phyloP scores from a whole-genome alignment of 768 basidiomycete species.

The Strobilomyces confusus region DNA sequence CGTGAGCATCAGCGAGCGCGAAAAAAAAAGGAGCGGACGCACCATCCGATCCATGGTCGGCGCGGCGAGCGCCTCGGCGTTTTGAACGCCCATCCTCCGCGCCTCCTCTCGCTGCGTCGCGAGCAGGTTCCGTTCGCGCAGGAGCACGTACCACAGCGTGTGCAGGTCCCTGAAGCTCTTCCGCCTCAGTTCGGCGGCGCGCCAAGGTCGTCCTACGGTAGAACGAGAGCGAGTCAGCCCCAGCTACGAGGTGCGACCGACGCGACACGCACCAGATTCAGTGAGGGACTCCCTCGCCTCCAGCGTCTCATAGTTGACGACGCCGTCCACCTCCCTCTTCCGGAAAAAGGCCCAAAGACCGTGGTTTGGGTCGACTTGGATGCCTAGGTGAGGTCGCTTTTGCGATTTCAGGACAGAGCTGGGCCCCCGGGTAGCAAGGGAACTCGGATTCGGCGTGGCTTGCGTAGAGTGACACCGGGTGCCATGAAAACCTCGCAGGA shows the following conservation, averaged over 20 bases:
- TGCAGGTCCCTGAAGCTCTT: conserved; percentile 95
- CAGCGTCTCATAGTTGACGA: conserved; percentile 50
- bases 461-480: conserved; percentile 25
- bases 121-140: conserved; percentile 86
- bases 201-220: conserved; percentile 80
- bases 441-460: neutral
- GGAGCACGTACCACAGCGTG: conserved; percentile 87
- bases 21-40: conserved; percentile 14
- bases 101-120: conserved; percentile 83
- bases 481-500: conserved; percentile 9
- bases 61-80: conserved; percentile 25
- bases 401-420: conserved; percentile 22
- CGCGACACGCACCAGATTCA: conserved; percentile 33
- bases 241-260: neutral
- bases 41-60: conserved; percentile 43
- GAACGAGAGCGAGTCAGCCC: conserved; percentile 6
- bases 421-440: neutral
- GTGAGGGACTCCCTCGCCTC: conserved; percentile 32
- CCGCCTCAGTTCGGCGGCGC: conserved; percentile 75
- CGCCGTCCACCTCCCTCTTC: conserved; percentile 48
- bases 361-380: conserved; percentile 55
- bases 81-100: conserved; percentile 52
- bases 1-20: conserved; percentile 1
- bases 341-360: conserved; percentile 79
- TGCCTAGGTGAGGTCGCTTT: conserved; percentile 40